Conservation (phyloP, 441 rosid genomes). For the Pelargonium myrrhifolium region DNA sequence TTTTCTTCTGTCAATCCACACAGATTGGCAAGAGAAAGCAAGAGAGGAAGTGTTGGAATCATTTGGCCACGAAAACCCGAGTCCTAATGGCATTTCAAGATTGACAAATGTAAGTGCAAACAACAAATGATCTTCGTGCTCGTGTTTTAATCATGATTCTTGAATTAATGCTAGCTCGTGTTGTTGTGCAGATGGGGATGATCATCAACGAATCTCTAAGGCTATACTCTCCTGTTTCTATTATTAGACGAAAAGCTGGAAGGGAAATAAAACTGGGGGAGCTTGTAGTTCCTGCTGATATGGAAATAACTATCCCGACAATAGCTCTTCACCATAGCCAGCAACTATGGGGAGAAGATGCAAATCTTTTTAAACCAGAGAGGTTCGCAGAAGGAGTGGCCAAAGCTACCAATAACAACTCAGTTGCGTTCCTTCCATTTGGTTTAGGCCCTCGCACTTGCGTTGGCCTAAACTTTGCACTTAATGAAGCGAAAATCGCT, state of each 20-base stretch:
- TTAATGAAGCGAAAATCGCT: background rate
- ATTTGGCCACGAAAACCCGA: conserved; percentile 28
- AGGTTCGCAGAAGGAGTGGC: conserved; percentile 16
- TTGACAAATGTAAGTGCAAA: conserved; percentile 30
- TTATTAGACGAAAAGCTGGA: background rate
- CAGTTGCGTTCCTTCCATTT: conserved; percentile 7
- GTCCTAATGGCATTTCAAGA: conserved; percentile 26
- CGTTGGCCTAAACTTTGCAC: background rate
- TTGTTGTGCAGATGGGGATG: conserved; percentile 12
- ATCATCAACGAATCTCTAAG: conserved; percentile 5
- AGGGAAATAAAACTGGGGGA: background rate
- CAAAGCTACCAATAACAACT: conserved; percentile 1
- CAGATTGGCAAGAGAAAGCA: conserved; percentile 43
- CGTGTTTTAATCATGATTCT: no score
- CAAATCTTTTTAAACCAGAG: background rate
- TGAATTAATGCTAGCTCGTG: no score
- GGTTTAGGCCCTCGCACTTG: background rate
- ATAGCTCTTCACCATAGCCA: background rate
- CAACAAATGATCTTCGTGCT: no score
- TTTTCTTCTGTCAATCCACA: conserved; percentile 34
- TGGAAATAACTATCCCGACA: background rate
- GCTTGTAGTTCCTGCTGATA: background rate
- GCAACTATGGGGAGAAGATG: background rate
- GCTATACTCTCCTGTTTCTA: background rate
- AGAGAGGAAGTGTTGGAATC: conserved; percentile 29